Percentiles rank a stretch among this genome's conserved stretches.
phyloP scores from a whole-genome alignment of 1,284 basidiomycete genomes.

The Trichosporon sp. region DNA sequence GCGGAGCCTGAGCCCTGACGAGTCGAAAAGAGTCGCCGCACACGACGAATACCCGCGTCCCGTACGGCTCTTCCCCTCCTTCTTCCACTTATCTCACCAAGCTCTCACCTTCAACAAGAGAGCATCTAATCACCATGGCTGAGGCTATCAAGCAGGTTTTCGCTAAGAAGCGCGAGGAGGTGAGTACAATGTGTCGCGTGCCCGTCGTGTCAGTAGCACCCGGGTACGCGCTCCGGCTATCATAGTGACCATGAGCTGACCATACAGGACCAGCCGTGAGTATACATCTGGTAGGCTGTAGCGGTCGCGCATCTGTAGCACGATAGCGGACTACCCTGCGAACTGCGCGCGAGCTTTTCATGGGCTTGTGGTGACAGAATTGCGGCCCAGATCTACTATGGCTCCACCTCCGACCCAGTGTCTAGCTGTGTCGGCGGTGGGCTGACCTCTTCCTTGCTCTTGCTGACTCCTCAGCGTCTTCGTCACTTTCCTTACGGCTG shows the following conservation, averaged over 20 bases:
- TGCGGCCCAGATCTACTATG: not conserved
- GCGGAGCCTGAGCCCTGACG: not conserved
- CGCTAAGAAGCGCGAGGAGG: conserved; percentile 63
- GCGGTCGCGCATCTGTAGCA: too few relatives aligned
- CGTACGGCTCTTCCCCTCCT: not conserved
- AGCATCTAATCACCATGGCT: conserved; percentile 52
- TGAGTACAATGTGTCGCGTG: conserved; percentile 29
- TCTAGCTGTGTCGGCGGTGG: not conserved
- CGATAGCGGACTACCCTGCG: too few relatives aligned
- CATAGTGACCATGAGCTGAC: not conserved
- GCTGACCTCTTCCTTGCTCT: not conserved
- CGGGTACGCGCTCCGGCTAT: not conserved
- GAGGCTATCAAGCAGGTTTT: conserved; percentile 71
- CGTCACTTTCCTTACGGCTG: conserved; percentile 86
- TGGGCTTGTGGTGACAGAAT: too few relatives aligned
- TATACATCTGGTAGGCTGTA: not conserved
- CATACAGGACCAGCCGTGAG: conserved; percentile 38
- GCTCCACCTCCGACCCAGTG: not conserved
- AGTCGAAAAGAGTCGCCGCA: not conserved
- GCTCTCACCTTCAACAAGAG: not conserved
- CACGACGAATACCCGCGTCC: not conserved
- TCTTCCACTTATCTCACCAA: not conserved
- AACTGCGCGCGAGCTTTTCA: not conserved
- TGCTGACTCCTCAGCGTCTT: conserved; percentile 56
- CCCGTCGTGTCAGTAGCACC: not conserved